Percentiles rank a stretch among this genome's conserved stretches.
Evolutionary conservation across 2,329 filamentous ascomycete genomes (phyloP).

Genomic region (Penicillium sp.): DNA sequence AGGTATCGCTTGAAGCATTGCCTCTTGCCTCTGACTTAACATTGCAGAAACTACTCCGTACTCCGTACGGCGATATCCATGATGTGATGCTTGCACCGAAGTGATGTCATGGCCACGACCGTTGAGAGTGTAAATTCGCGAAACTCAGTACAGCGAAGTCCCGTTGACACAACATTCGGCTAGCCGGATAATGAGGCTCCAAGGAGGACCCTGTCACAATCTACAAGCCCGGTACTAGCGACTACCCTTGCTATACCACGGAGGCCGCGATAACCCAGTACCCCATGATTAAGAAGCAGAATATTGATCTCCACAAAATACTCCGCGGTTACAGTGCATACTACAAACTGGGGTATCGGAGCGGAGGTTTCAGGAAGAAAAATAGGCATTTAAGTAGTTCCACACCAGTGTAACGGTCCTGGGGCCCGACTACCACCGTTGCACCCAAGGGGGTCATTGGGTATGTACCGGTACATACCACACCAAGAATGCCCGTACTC

Average conservation of each 20-base stretch:
- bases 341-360: background rate
- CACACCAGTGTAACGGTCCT: conserved; percentile 31
- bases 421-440: conserved; percentile 31
- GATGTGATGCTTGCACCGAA: conserved; percentile 6
- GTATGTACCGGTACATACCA: conserved; percentile 17
- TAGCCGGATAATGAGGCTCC: conserved; percentile 4
- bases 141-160: background rate
- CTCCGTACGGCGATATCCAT: background rate
- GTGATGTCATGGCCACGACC: conserved; percentile 8
- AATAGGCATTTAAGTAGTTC: conserved; percentile 17
- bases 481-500: conserved; percentile 9
- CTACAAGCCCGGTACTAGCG: background rate
- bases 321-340: background rate
- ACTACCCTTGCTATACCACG: too few species aligned
- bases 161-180: background rate
- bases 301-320: background rate
- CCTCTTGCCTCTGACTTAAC: too few species aligned
- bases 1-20: too few species aligned
- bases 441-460: conserved; percentile 31
- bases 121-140: background rate
- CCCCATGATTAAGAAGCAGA: too few species aligned
- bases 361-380: conserved; percentile 6
- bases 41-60: background rate
- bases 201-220: background rate
- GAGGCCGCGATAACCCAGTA: too few species aligned